Base-by-base conservation (phyloP, 2,329 filamentous ascomycete species). In the Exophiala sp. region DNA sequence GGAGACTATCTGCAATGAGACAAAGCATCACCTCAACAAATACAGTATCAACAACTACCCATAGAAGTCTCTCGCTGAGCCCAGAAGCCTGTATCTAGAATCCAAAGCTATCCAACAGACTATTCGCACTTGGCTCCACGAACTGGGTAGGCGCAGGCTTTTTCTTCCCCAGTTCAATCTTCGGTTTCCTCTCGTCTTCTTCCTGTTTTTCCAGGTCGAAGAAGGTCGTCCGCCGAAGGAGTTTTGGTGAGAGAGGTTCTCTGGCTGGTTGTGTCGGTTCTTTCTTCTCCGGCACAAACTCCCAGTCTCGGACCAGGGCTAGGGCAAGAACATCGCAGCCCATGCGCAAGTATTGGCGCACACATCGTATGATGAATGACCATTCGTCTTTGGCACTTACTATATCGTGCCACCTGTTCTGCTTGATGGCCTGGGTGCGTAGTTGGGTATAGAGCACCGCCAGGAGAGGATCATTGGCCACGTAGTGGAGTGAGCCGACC, bases 251-350 rank as follows among this genome's bases (percentile, higher is more conserved):
- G 9, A 7, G n/a, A 5, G 34, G 18, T 54, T 57, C 50, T 12
- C 61, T 71, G 40, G 68, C 60, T 38, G 78, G 78, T 34, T 14
- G n/a, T 21, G 14, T 14, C 11, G 10, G n/a, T 14, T 40, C 35
- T 21, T 46, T 47, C 11, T 47, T 55, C 20, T 57, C 53, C 14
- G 62, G 63, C 34, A 70, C 58, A 50, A 72, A 75, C 74, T 69
- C 78, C 88, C 86, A 76, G 47, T 71, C 69, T 16, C 69, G 66
- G 10, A 75, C 87, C 5, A 97, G 75, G 64, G 95, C 89, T 3
- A 97, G 75, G 1, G 91, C 94, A 0, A 97, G 80, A 7, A 96
- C 71, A 69, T 96, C 92, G 66, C 94, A 95, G 2, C 94, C 92
- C 91, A 94, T 96, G 7, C 89, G 86, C 68, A 88, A 87, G 66